Evolutionary conservation across 2,329 filamentous ascomycete species (phyloP).

Genomic region (Biscogniauxia marginata): DNA sequence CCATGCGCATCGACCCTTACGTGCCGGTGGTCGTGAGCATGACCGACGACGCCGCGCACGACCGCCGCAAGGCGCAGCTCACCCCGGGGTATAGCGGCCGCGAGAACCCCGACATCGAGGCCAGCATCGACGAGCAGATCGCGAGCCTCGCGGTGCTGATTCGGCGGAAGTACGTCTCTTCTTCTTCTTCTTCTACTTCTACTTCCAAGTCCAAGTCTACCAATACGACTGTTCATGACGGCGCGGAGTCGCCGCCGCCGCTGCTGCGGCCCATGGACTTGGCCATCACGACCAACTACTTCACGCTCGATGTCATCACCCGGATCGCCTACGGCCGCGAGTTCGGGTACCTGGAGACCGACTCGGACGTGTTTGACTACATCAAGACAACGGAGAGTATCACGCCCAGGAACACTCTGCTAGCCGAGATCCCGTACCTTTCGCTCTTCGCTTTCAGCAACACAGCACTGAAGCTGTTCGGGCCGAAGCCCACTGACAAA

Average conservation of each 20-base stretch:
- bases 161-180: conserved; percentile 18
- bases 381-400: conserved; percentile 12
- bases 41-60: conserved; percentile 43
- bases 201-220: no score
- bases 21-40: conserved; percentile 53
- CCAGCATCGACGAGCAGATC: conserved; percentile 18
- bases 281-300: conserved; percentile 11
- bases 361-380: conserved; percentile 25
- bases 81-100: conserved; percentile 19
- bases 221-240: no score
- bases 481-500: conserved; percentile 24
- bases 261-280: conserved; percentile 16
- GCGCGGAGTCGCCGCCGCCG: no score
- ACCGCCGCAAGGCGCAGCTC: conserved; percentile 25
- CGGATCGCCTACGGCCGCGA: conserved; percentile 25
- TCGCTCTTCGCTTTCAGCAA: conserved; percentile 19
- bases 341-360: conserved; percentile 26
- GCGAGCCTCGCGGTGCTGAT: conserved; percentile 16
- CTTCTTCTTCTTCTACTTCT: neutral
- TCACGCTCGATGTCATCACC: conserved; percentile 29
- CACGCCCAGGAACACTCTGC: conserved; percentile 13
- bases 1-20: conserved; percentile 24
- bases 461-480: conserved; percentile 19
- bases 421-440: conserved; percentile 25
- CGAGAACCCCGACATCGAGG: conserved; percentile 21